phyloP scores from a whole-genome alignment of 352 stramenopile species.

The Elongisporangium anandrum region DNA sequence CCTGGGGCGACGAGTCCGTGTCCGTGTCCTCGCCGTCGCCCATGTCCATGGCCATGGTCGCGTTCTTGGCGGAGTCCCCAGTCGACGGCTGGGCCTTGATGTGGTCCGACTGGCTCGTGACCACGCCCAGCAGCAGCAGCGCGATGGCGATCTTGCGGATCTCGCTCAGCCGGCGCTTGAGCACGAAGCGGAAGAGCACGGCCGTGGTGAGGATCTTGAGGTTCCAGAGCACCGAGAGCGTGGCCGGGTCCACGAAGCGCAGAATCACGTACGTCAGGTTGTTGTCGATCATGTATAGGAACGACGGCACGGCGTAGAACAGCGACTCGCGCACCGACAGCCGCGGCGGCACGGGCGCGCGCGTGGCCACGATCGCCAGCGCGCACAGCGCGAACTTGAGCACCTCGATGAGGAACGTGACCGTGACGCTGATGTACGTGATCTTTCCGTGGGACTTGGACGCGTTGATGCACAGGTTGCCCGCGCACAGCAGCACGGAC shows the following conservation, averaged over 20 bases:
- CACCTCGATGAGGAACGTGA: constrained; percentile 83
- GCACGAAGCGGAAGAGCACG: constrained; percentile 78
- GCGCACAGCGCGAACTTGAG: constrained; percentile 65
- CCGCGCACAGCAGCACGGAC: constrained; percentile 67
- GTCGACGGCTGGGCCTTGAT: constrained; percentile 25
- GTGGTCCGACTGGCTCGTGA: constrained; percentile 78
- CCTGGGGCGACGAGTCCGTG: constrained; percentile 2
- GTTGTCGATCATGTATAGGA: constrained; percentile 87
- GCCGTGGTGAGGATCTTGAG: constrained; percentile 86
- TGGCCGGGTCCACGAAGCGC: constrained; percentile 80
- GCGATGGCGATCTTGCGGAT: constrained; percentile 73
- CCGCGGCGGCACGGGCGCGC: constrained; percentile 27
- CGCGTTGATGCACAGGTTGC: constrained; percentile 82
- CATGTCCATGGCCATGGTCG: constrained; percentile 6
- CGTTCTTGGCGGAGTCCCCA: constrained; percentile 5
- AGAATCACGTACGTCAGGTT: constrained; percentile 88
- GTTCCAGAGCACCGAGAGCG: constrained; percentile 86
- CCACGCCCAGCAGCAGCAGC: constrained; percentile 69
- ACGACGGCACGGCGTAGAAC: constrained; percentile 79
- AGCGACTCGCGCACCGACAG: constrained; percentile 51
- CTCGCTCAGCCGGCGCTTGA: constrained; percentile 66
- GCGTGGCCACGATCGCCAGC: constrained; percentile 31
- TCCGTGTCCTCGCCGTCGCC: constrained; percentile 14
- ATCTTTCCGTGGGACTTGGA: constrained; percentile 77
- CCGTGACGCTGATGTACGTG: constrained; percentile 78